phyloP scores from a whole-genome alignment of 2,329 filamentous ascomycete genomes.

The Xylariales sp. region DNA sequence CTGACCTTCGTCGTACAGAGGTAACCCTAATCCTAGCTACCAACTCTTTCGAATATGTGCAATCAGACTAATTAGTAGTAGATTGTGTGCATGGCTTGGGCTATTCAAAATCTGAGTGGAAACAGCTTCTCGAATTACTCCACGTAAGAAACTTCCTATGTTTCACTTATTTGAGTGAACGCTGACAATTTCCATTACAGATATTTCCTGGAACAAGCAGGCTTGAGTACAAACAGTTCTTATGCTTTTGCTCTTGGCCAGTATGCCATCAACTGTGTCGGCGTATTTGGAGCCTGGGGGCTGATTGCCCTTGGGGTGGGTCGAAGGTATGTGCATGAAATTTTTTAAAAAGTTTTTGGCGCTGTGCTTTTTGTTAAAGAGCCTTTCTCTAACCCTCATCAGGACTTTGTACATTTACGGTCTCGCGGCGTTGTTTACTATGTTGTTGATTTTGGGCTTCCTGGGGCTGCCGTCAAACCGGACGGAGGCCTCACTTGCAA shows the following conservation, averaged over 20 bases:
- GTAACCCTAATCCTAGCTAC: no score
- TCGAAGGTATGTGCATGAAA: no score
- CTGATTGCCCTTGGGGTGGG: conserved; percentile 73
- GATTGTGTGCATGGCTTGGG: conserved; percentile 61
- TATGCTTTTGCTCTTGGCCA: conserved; percentile 61
- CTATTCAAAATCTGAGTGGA: conserved; percentile 59
- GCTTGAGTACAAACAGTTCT: conserved; percentile 44
- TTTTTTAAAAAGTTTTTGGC: no score
- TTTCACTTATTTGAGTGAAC: background rate
- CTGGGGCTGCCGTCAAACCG: conserved; percentile 69
- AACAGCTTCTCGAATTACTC: conserved; percentile 64
- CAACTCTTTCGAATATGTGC: conserved; percentile 15
- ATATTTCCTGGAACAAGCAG: conserved; percentile 58
- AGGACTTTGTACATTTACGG: conserved; percentile 68
- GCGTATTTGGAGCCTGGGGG: conserved; percentile 77
- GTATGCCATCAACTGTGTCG: conserved; percentile 71
- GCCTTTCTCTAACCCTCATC: no score
- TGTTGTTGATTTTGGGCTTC: conserved; percentile 83
- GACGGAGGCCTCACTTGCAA: conserved; percentile 64
- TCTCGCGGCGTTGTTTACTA: conserved; percentile 65
- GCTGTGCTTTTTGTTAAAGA: no score
- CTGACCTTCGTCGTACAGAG: conserved; percentile 73
- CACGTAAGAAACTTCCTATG: conserved; percentile 33
- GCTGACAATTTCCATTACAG: conserved; percentile 19
- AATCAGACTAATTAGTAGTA: no score